Conservation (phyloP, 176 grass and related monocot species). For the Phyllostachys edulis region DNA sequence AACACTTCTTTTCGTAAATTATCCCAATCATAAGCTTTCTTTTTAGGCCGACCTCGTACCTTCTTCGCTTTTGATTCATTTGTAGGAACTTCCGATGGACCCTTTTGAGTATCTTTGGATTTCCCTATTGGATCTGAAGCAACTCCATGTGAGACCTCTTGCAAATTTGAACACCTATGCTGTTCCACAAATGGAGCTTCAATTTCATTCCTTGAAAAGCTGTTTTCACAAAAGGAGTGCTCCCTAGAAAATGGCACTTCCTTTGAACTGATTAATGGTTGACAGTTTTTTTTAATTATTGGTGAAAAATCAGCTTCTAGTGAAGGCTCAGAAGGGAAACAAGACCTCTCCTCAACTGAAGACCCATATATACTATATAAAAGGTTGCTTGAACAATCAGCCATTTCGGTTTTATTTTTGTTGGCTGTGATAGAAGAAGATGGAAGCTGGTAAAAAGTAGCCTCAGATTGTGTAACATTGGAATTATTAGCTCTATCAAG, state of each 20-base stretch:
- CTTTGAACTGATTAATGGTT: constrained; percentile 36
- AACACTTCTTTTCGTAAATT: constrained; percentile 66
- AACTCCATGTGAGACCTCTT: constrained; percentile 14
- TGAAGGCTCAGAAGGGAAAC: constrained; percentile 12
- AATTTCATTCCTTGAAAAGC: constrained; percentile 23
- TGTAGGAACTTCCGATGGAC: constrained; percentile 23
- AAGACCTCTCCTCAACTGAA: constrained; percentile 14
- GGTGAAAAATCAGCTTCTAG: constrained; percentile 30
- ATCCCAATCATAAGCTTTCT: constrained; percentile 73
- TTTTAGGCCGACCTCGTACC: constrained; percentile 37
- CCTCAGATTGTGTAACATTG: constrained; percentile 31
- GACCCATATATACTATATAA: constrained; percentile 6
- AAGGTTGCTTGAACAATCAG: constrained; percentile 10
- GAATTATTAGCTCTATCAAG: constrained; percentile 37
- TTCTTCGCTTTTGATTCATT: constrained; percentile 52
- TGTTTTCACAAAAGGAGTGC: constrained; percentile 18
- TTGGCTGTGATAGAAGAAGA: constrained; percentile 33
- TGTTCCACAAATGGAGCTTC: constrained; percentile 20
- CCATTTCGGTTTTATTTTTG: constrained; percentile 36
- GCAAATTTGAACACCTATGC: constrained; percentile 11
- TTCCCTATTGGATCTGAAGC: constrained; percentile 25
- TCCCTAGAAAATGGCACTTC: constrained; percentile 20
- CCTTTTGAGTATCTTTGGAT: constrained; percentile 28
- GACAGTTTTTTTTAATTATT: constrained; percentile 30
- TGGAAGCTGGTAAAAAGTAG: constrained; percentile 18